Base-by-base conservation (phyloP, 352 stramenopile species). In the Pythium pyrilobum region DNA sequence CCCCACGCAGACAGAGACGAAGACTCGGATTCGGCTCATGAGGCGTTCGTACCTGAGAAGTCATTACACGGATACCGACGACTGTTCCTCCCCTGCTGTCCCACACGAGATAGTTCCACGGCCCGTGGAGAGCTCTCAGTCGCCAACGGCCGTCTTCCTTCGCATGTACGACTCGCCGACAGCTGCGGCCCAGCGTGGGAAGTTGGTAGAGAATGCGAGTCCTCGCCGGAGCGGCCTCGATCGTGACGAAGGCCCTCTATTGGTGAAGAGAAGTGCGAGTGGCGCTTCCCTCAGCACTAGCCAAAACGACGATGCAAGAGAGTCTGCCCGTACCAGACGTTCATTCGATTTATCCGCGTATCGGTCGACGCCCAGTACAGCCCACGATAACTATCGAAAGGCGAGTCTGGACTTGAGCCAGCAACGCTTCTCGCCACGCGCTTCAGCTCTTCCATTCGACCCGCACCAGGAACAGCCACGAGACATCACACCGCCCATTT, bases 21-120 rank as follows among this genome's bases (percentile, higher is more conserved):
- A 86, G 53, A 87, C 71, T 4, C 72, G 71, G 20, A 89, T 85
- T 46, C 75, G 81, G 41, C 69, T 87, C 27, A 79, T 92, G 53
- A 70, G 81, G 7, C 75, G 79, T 25, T 89, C 79, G 9, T 88
- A 85, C 51, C 48, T 90, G 10, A 76, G 59, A 49, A 90, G 76
- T 51, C 67, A 87, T 33, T 73, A 92, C 69, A 72, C 59, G 1
- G 76, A 79, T 28, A 62, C 52, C 21, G 65, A 62, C 11, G 65
- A 71, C 6, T 18, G 18, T 13, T 25, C 20, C 16, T 58, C 48
- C 5, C 36, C 57, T 6, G 25, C 36, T 5, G 23, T 41, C 4
- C 29, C 36, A 16, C 16, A 28, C n/a, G 45, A 62, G 16, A 50
- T 6, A 10, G 25, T 21, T 2, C 16, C n/a, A 13, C 56, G 32